Evolutionary conservation across 306 rosid genomes (phyloP), one percentile per base, ranked within the genome.

Genomic region (Prunus salicina): DNA sequence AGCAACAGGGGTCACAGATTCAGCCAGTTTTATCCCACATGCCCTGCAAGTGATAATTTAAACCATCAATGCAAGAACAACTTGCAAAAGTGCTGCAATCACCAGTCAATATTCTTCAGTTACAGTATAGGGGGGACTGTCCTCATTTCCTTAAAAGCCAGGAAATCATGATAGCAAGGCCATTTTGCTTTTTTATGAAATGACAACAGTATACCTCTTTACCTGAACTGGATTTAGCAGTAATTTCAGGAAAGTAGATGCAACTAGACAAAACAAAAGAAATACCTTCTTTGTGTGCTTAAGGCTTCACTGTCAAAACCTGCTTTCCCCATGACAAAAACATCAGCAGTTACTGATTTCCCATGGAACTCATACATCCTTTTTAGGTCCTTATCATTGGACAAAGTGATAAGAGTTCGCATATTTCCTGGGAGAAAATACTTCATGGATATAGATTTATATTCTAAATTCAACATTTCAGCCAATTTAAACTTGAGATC

Each of bases 341-440:
- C 79, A 49, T 88, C 88, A 28, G 86, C 89, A 45, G 89, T 88
- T 45, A 85, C 74, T n/a, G 78, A 84, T 77, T 73, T 80, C n/a
- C 15, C 80, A 67, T 83, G 87, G 65, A 85, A 88, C 3, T 81
- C 86, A 52, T 81, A 85, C 91, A 88, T 85, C 83, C 91, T 83
- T 69, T 76, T 85, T 55, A 88, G 64, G 80, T 79, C 85, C 65
- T 69, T 86, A 72, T 88, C 91, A 74, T 72, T 85, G 49, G 89
- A 77, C 73, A 88, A 13, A 34, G 73, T 79, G 64, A 88, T 85
- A 8, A 81, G 86, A 55, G 89, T 88, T 76, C 74, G 80, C 75
- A 57, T 73, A 73, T 88, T 88, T 57, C 88, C 88, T 0, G 89
- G 89, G 12, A 88, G 87, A 83, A 88, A 85, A 79, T 85, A 88